Evolutionary conservation across 177 flowering plant genomes (phyloP), one percentile per base, ranked within the genome.

Genomic region (Vitis hybrid): DNA sequence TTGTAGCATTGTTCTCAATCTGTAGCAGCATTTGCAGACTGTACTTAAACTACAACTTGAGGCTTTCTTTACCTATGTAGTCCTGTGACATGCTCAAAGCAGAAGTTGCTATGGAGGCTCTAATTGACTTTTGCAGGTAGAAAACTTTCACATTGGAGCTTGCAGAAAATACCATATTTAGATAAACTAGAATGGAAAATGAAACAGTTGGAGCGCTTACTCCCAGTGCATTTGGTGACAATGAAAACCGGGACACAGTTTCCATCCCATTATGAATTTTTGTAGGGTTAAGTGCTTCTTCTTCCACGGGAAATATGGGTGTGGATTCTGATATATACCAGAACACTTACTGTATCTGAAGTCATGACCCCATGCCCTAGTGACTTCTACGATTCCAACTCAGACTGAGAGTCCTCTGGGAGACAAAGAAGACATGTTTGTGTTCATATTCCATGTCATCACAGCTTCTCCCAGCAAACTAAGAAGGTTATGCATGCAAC

Each of bases 301-400:
- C 20, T 20, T 20, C 20, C 20, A 1, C 20, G 20, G 20, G 20
- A 20, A 20, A 20, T 20, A 20, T 20, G 20, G 21, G 1, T 21
- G 21, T 21, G 21, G 21, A 21, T 21, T 21, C 21, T 21, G 21
- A 21, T 21, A 21, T 1, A 21, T 20, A 20, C 21, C 21, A 21
- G 21, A 21, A 21, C 21, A 21, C 21, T 21, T 21, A 21, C 21
- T 17, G 98, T 92, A 79, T 88, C 97, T 13, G 97, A 87, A 78
- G 97, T 92, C 60, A 88, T 86, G 90, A 91, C 98, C 41, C 97
- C 98, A 3, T 92, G 97, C 78, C 97, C 97, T 48, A 94, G 98
- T 71, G 98, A 94, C 65, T 91, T 91, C 70, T 90, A 92, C 10
- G 98, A 94, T 77, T 90, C 97, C 51, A 87, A 72, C 85, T 91